A percentile compares a stretch with the other conserved stretches of the same genome.
phyloP scores from a whole-genome alignment of 257 asterid genomes.

The Lycium ferocissimum region DNA sequence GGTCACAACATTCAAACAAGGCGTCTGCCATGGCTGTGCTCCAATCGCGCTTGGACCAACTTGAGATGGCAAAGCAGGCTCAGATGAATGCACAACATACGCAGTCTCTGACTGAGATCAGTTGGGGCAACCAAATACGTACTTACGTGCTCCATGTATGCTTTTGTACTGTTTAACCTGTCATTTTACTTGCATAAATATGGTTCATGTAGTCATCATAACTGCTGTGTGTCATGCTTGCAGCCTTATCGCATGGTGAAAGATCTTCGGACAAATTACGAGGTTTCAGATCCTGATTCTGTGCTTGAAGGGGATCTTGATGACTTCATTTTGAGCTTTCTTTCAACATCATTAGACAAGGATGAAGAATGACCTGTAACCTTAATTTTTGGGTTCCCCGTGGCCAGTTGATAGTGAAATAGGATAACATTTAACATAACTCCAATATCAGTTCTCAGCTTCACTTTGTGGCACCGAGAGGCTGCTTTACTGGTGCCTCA shows the following conservation, averaged over 20 bases:
- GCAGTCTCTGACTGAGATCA: conserved; percentile 79
- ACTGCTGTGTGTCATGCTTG: conserved; percentile 31
- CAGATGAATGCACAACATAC: conserved; percentile 84
- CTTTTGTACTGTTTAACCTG: background rate
- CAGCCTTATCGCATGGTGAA: conserved; percentile 99
- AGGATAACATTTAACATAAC: background rate
- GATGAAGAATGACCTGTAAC: conserved; percentile 51
- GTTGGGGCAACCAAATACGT: conserved; percentile 96
- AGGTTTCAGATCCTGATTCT: conserved; percentile 92
- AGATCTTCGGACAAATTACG: conserved; percentile 89
- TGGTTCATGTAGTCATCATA: background rate
- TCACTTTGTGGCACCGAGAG: background rate
- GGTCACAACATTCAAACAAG: conserved; percentile 96
- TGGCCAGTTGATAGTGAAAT: background rate
- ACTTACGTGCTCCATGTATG: conserved; percentile 92
- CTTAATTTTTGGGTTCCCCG: background rate
- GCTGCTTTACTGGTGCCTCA: background rate
- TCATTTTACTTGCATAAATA: background rate
- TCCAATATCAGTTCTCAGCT: conserved; percentile 1
- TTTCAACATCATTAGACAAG: conserved; percentile 80
- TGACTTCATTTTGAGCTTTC: conserved; percentile 79
- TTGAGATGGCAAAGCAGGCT: conserved; percentile 86
- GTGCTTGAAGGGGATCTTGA: conserved; percentile 90
- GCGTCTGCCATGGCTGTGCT: conserved; percentile 97
- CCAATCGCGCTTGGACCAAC: conserved; percentile 93